Conservation (phyloP, 345 rosid genomes). For the Citrus trifoliata region DNA sequence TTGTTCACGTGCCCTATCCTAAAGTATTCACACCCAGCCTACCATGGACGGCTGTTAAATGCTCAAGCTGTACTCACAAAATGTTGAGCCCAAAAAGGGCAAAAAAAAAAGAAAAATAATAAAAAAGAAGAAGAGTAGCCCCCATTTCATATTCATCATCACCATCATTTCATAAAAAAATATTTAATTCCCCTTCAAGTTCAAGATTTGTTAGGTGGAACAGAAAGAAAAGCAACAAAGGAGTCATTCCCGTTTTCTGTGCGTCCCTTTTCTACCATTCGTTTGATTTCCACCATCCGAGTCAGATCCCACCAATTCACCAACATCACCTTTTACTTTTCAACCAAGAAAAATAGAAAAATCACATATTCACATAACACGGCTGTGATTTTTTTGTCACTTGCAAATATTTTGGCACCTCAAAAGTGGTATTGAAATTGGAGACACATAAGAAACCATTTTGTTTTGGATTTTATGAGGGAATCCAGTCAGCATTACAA, state of each 20-base stretch:
- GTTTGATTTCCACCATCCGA: slow-evolving; percentile 32
- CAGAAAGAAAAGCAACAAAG: not conserved
- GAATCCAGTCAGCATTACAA: not conserved
- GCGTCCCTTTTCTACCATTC: not conserved
- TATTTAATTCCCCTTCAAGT: not conserved
- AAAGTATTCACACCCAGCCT: not conserved
- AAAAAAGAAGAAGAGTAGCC: no score
- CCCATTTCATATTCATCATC: not conserved
- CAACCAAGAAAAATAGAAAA: not conserved
- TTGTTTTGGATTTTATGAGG: not conserved
- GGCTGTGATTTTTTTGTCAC: not conserved
- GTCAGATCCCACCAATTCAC: slow-evolving; percentile 36
- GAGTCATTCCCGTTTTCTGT: not conserved
- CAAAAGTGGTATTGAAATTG: not conserved
- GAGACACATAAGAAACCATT: slow-evolving; percentile 12
- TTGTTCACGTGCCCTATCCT: not conserved
- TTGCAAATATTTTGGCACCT: not conserved
- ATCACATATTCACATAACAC: not conserved
- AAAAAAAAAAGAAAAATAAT: not conserved
- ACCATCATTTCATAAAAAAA: no score
- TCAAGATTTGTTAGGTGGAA: slow-evolving; percentile 8
- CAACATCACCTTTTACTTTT: not conserved
- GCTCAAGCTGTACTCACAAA: not conserved
- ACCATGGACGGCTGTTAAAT: no score
- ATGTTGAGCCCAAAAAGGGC: not conserved